Evolutionary conservation across 2,329 filamentous ascomycete species (phyloP), one percentile per base, ranked within the genome.

Genomic region (Penicillium digitatum): DNA sequence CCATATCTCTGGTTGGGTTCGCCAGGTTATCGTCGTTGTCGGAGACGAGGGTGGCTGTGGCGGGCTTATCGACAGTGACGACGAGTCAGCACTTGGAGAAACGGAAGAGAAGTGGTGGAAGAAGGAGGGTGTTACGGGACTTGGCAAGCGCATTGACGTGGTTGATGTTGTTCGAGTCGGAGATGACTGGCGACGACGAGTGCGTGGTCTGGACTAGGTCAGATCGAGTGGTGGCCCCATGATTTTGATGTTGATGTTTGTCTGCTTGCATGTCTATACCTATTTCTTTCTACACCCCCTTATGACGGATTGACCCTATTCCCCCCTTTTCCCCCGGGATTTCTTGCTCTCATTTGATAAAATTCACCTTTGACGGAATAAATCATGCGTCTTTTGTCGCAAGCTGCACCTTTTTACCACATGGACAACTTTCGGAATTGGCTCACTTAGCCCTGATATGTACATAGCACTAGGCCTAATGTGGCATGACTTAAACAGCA

Each of bases 131-230:
- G 84, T 90, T 56, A 90, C 95, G 24, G 92, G 93, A 2, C 80
- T 92, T 54, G 93, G 93, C 16, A 88, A 94, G 68, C 89, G 90
- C 4, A 86, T 96, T 27, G 86, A 95, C 37, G 86, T 97, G 18
- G 90, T 96, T 3, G 93, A 97, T 71, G 88, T 87, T 31, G 80
- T 87, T 61, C 81, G 89, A 47, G 82, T 95, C 18, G 86, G 87
- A 48, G 92, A 96, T 65, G 93, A 97, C 73, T 97, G 91, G 88
- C 81, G 82, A 59, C 85, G 89, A 68, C 82, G 93, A 57, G 85
- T 95, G 54, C 85, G 86, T 68, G 88, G 88, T 52, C 74, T 74
- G 62, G 80, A 82, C 63, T 82, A 72, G 71, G 47, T 48, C 16
- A 14, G 22, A 47, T 22, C 26, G 14, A 12, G 14, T 48, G 14